Percentiles rank a stretch among this genome's conserved stretches.
Conservation (phyloP, 75 land plant genomes). For the Sequoia sempervirens region DNA sequence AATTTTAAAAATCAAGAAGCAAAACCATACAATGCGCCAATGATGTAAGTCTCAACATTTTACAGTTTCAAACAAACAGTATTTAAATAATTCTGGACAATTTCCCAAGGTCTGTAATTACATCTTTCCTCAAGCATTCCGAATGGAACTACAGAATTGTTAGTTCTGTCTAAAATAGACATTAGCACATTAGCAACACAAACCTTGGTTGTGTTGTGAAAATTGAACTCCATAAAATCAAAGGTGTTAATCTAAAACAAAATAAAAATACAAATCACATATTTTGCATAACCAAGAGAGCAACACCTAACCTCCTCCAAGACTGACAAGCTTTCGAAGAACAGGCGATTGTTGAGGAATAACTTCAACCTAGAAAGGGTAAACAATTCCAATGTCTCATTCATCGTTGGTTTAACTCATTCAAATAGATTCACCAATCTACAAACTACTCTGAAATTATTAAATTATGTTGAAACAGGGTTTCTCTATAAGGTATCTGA, state of each 20-base stretch:
- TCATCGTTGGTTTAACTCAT: not conserved
- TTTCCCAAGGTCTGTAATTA: slow-evolving; percentile 61
- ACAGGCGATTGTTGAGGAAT: slow-evolving; percentile 52
- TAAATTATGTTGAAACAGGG: not conserved
- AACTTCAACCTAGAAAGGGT: slow-evolving; percentile 43
- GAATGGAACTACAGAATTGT: slow-evolving; percentile 34
- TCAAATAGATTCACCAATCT: not conserved
- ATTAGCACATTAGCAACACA: not conserved
- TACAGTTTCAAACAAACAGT: not conserved
- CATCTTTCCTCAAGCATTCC: slow-evolving; percentile 60
- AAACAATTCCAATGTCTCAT: not conserved
- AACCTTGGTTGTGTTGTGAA: not conserved
- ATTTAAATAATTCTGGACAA: slow-evolving; percentile 18
- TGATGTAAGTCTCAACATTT: not conserved
- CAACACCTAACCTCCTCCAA: too few species aligned
- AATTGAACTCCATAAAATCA: not conserved
- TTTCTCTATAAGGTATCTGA: not conserved
- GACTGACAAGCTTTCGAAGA: slow-evolving; percentile 32
- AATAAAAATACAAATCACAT: not conserved
- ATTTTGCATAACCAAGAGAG: too few species aligned
- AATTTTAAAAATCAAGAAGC: not conserved
- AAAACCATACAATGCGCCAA: not conserved
- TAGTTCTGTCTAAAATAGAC: not conserved
- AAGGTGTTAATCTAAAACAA: not conserved
- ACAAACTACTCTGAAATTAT: not conserved